phyloP scores from a whole-genome alignment of 2,329 filamentous ascomycete species.

The Blastomyces parvus region DNA sequence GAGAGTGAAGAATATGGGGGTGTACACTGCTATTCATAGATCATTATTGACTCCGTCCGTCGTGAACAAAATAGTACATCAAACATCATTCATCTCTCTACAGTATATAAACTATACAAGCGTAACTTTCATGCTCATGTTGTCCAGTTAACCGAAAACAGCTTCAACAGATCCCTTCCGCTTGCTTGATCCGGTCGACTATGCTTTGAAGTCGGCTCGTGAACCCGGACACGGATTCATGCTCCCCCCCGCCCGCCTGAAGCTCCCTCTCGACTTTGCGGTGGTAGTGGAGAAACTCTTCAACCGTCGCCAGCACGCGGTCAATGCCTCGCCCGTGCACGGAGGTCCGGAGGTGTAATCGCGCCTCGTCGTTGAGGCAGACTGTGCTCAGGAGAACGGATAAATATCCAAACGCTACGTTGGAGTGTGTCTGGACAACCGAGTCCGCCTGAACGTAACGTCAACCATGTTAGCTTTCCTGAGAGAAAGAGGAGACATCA shows the following conservation, averaged over 20 bases:
- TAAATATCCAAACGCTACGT: slow-evolving; percentile 79
- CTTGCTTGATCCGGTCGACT: slow-evolving; percentile 36
- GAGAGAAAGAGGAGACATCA: too few relatives aligned
- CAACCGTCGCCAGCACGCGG: slow-evolving; percentile 47
- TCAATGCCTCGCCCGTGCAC: slow-evolving; percentile 42
- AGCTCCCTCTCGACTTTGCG: slow-evolving; percentile 47
- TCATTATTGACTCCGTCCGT: too few relatives aligned
- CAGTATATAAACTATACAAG: background rate
- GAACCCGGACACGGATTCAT: slow-evolving; percentile 43
- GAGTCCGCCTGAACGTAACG: slow-evolving; percentile 38
- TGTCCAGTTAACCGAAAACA: too few relatives aligned
- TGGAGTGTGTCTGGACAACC: slow-evolving; percentile 61
- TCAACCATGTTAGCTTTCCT: background rate
- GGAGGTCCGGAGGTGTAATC: slow-evolving; percentile 32
- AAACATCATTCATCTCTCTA: background rate
- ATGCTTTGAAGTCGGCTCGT: slow-evolving; percentile 47
- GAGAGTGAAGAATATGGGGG: too few relatives aligned
- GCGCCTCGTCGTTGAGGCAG: slow-evolving; percentile 48
- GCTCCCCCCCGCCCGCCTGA: slow-evolving; percentile 34
- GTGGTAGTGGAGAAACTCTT: slow-evolving; percentile 54
- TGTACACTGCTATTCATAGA: background rate
- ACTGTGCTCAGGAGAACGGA: slow-evolving; percentile 76
- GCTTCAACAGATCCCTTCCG: slow-evolving; percentile 6
- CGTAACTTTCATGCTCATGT: background rate
- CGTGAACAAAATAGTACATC: background rate